phyloP scores from a whole-genome alignment of 176 grass and related monocot genomes.

The Elymus sibiricus region DNA sequence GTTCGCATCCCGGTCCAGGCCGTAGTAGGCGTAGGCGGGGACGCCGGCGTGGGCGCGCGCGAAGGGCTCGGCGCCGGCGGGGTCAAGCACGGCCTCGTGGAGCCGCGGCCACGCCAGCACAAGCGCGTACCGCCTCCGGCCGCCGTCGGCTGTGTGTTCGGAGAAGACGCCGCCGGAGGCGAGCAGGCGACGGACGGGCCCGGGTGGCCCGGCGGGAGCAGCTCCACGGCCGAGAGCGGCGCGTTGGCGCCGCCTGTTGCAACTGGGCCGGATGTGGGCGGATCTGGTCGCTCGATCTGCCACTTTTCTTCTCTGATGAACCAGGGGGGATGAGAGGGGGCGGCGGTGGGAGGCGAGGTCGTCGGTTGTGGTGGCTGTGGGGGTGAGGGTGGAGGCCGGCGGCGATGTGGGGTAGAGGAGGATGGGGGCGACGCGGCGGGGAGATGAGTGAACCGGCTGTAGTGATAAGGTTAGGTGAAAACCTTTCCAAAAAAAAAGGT shows the following conservation, averaged over 20 bases:
- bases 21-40: slow-evolving; percentile 71
- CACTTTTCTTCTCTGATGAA: too few relatives aligned
- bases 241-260: slow-evolving; percentile 31
- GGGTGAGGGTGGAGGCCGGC: too few relatives aligned
- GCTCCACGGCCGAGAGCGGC: slow-evolving; percentile 42
- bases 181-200: slow-evolving; percentile 54
- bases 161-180: slow-evolving; percentile 57
- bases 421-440: too few relatives aligned
- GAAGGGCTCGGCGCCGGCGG: slow-evolving; percentile 73
- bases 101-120: slow-evolving; percentile 61
- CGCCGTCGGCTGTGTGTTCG: slow-evolving; percentile 16
- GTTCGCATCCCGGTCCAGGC: slow-evolving; percentile 55
- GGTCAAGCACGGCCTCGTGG: slow-evolving; percentile 73
- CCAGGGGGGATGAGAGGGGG: too few relatives aligned
- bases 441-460: too few relatives aligned
- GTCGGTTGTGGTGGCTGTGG: too few relatives aligned
- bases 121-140: slow-evolving; percentile 45
- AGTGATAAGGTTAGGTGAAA: too few relatives aligned
- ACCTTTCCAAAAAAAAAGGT: too few relatives aligned
- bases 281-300: too few relatives aligned
- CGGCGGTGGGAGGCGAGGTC: too few relatives aligned
- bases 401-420: too few relatives aligned
- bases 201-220: slow-evolving; percentile 18
- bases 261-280: slow-evolving; percentile 32
- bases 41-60: slow-evolving; percentile 59